Evolutionary conservation across 1,139 yeast genomes (phyloP), one percentile per base, ranked within the genome.

Genomic region (Zygoascus meyerae): DNA sequence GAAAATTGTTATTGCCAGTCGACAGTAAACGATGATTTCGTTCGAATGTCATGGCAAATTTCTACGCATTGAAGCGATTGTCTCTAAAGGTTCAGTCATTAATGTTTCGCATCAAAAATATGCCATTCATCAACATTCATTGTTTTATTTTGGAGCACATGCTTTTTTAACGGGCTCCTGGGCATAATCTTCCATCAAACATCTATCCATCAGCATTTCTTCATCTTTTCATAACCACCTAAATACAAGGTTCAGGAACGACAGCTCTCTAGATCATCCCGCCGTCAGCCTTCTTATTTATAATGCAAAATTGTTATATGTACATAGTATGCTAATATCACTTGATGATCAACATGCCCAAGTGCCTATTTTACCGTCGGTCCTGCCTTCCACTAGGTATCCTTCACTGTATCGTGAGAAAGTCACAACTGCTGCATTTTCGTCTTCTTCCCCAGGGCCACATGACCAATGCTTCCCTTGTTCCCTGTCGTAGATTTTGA

Each of bases 341-440:
- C 11, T 16, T 26, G n/a, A 10, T 38, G 28, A n/a, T 49, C 51
- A 66, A 42, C 68, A 64, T 1, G 84, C 82, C 84, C 85, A 81
- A 8, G 78, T 71, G 26, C 80, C 79, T 18, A 81, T 68, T 18
- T 65, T 67, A 40, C 89, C 87, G 55, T 74, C 75, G 8, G 65
- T 62, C 46, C 83, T 69, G 14, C 86, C 86, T 51, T 79, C 84
- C 9, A 81, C 74, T 50, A 80, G 63, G 60, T 81, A 81, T 1
- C 84, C 83, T 52, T 80, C 81, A 50, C 72, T 73, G 55, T 77
- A 78, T 42, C 75, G 67, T 16, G 77, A 74, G 45, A 65, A 65
- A 34, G 69, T 70, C 35, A 75, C 66, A 9, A 61, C 54, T 10
- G 64, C 60, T 2, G 61, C 58, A 10, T 56, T 53, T 2, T 56